Evolutionary conservation across 805 yeast species (phyloP).

Genomic region (Wickerhamiella qilinensis): DNA sequence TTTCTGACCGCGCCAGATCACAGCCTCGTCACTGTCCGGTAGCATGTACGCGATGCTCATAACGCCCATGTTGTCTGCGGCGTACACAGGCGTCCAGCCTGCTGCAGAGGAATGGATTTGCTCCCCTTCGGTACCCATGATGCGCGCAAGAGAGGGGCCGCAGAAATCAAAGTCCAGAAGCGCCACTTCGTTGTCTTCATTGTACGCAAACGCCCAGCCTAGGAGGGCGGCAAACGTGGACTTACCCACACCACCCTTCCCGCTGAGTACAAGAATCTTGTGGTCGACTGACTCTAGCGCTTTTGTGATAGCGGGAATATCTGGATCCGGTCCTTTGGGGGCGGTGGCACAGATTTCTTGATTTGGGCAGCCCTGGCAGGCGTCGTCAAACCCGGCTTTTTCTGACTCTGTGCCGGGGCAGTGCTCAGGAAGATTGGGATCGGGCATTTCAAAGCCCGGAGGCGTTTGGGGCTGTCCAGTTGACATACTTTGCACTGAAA

Average conservation of each 20-base stretch:
- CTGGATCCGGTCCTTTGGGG: constrained; percentile 90
- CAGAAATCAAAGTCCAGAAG: constrained; percentile 96
- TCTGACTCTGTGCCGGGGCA: constrained; percentile 98
- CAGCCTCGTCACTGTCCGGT: constrained; percentile 83
- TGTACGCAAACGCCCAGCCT: constrained; percentile 83
- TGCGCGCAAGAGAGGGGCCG: constrained; percentile 91
- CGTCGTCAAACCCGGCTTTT: constrained; percentile 82
- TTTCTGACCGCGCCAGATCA: constrained; percentile 96
- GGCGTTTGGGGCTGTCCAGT: no score
- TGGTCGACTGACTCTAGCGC: constrained; percentile 53
- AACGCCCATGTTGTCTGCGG: constrained; percentile 84
- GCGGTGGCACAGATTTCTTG: constrained; percentile 72
- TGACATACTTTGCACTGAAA: no score
- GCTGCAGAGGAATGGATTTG: constrained; percentile 73
- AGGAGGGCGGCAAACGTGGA: constrained; percentile 91
- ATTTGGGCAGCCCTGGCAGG: constrained; percentile 91
- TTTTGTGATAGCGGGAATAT: constrained; percentile 56
- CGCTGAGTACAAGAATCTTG: constrained; percentile 59
- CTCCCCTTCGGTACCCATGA: constrained; percentile 85
- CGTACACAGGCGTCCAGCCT: constrained; percentile 96
- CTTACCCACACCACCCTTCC: constrained; percentile 79
- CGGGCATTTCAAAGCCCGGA: no score
- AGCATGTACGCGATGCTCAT: constrained; percentile 93
- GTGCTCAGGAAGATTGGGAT: constrained; percentile 74
- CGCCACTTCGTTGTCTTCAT: constrained; percentile 70